Base-by-base conservation (phyloP, 257 asterid genomes). In the Orobanche coerulescens region DNA sequence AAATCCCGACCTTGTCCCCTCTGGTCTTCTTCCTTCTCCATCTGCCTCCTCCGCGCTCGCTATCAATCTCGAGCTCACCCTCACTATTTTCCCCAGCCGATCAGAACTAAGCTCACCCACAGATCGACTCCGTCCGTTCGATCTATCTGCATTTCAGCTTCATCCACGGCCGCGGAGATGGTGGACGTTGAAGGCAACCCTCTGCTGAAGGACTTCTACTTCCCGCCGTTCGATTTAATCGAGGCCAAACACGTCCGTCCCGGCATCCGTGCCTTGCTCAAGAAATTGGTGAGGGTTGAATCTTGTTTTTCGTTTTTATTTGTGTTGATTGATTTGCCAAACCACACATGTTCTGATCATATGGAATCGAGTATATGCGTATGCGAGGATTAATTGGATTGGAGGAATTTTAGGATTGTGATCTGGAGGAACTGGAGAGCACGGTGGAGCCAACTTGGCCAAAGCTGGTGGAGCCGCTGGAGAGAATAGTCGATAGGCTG, bases 401-500 rank as follows among this genome's bases (percentile, higher is more conserved):
- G 67, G 44, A 1, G 54, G 31, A 56, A 65, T 48, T 71, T 66
- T 68, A 92, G 98, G 95, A 80, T 10, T 71, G 73, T 64, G 92
- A 93, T 44, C 76, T 93, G 74, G 94, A 73, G 73, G 88, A 75
- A 47, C 75, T 93, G 79, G 98, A 88, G 86, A 83, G 65, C 68
- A 86, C 89, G 15, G 95, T 89, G 74, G 98, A 84, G 74, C 96
- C 98, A 20, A 72, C 90, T 2, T 93, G 98, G 98, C 73, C 94
- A 26, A 93, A 93, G 78, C 81, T 89, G 71, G 98, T 86, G 85
- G 98, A 89, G 82, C 98, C 97, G 50, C 75, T 93, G 71, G 98
- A 93, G 85, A 87, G 75, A 77, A 74, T 93, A 6, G 66, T 53
- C 19, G 98, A 93, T 69, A 70, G 82, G 64, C 61, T 93, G 79